phyloP scores from a whole-genome alignment of 2,329 filamentous ascomycete species.

The Penicillium polonicum region DNA sequence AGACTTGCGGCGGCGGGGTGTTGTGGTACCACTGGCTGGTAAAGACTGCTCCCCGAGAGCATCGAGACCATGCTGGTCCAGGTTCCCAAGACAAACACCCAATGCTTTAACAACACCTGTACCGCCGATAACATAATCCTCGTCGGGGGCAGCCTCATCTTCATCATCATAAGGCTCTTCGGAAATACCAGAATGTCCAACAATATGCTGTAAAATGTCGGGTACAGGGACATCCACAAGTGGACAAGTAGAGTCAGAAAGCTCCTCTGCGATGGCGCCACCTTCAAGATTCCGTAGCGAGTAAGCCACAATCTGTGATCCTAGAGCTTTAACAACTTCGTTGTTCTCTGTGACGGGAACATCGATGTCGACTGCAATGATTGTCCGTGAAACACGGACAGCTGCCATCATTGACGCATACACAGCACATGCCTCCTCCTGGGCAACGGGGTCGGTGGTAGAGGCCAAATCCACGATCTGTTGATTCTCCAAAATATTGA shows the following conservation, averaged over 20 bases:
- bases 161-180: slow-evolving; percentile 55
- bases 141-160: slow-evolving; percentile 71
- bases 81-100: slow-evolving; percentile 83
- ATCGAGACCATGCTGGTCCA: slow-evolving; percentile 55
- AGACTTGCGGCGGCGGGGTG: slow-evolving; percentile 54
- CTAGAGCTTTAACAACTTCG: slow-evolving; percentile 86
- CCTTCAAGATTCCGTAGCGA: slow-evolving; percentile 88
- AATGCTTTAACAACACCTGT: slow-evolving; percentile 94
- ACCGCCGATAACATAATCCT: slow-evolving; percentile 93
- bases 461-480: slow-evolving; percentile 65
- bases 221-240: slow-evolving; percentile 62
- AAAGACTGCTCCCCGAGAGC: slow-evolving; percentile 39
- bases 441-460: slow-evolving; percentile 72
- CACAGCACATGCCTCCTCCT: slow-evolving; percentile 91
- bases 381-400: slow-evolving; percentile 74
- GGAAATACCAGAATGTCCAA: slow-evolving; percentile 64
- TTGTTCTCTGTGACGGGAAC: slow-evolving; percentile 77
- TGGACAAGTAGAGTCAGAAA: slow-evolving; percentile 45
- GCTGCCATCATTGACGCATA: slow-evolving; percentile 91
- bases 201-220: slow-evolving; percentile 81
- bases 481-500: slow-evolving; percentile 81
- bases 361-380: slow-evolving; percentile 90
- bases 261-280: slow-evolving; percentile 65
- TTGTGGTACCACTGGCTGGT: slow-evolving; percentile 54
- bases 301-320: slow-evolving; percentile 92